Percentiles rank a stretch among this genome's conserved stretches.
Evolutionary conservation across 495 filamentous ascomycete genomes (phyloP).

Genomic region (Annulohypoxylon nitens): DNA sequence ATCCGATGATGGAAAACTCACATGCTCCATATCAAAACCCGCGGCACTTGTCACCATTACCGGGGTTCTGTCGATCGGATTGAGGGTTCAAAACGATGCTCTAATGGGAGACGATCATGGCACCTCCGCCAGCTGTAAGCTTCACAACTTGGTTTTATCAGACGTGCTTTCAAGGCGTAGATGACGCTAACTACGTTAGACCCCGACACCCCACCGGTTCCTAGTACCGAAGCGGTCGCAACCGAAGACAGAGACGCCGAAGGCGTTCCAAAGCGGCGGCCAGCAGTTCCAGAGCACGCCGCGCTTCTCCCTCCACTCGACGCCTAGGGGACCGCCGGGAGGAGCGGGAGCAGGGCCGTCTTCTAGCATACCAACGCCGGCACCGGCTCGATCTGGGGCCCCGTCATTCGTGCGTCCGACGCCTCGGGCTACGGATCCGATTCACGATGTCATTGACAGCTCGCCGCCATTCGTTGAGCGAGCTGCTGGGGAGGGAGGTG

Average conservation of each 20-base stretch:
- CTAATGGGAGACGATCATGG: constrained; percentile 24
- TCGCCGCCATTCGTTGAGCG: constrained; percentile 35
- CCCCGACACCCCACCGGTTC: constrained; percentile 59
- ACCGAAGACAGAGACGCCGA: constrained; percentile 51
- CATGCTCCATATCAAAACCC: not conserved
- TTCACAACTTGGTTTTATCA: too few relatives aligned
- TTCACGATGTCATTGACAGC: constrained; percentile 43
- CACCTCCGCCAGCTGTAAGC: constrained; percentile 50
- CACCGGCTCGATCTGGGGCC: constrained; percentile 32
- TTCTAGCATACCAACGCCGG: constrained; percentile 36
- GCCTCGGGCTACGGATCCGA: constrained; percentile 38
- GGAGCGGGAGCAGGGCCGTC: constrained; percentile 43
- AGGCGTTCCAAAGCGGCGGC: constrained; percentile 39
- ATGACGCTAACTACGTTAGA: constrained; percentile 49
- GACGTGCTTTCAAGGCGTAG: too few relatives aligned
- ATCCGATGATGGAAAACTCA: constrained; percentile 4
- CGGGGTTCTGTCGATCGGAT: too few relatives aligned
- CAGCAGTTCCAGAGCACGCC: constrained; percentile 59
- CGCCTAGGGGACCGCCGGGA: constrained; percentile 32
- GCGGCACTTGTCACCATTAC: constrained; percentile 7
- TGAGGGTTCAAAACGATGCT: not conserved
- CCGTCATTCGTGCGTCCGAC: constrained; percentile 41
- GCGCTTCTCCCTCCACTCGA: constrained; percentile 54
- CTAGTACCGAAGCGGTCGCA: constrained; percentile 56
- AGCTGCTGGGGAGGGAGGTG: not conserved